Conservation (phyloP, 2,329 filamentous ascomycete genomes). For the Rhytidhysteron rufulum region DNA sequence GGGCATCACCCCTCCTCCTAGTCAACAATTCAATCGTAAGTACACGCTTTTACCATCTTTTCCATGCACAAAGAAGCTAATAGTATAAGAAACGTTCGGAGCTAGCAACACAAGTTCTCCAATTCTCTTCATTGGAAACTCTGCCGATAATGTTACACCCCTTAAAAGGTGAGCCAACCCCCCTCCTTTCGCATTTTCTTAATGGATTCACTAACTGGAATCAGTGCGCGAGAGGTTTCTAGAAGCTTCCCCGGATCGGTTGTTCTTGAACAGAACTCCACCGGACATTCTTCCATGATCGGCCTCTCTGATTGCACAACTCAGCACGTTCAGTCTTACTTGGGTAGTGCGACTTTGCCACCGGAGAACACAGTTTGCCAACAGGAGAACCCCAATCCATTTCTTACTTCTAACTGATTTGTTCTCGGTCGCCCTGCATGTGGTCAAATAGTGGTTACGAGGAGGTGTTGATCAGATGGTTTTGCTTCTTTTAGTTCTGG, state of each 20-base stretch:
- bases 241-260: not conserved
- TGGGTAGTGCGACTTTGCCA: no score
- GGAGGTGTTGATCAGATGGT: no score
- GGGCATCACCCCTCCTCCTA: not conserved
- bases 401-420: no score
- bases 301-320: not conserved
- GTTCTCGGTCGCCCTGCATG: no score
- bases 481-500: no score
- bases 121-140: not conserved
- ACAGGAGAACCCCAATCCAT: no score
- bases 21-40: not conserved
- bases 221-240: not conserved
- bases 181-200: not conserved
- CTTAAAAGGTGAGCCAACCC: not conserved
- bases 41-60: no score
- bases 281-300: not conserved
- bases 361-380: no score
- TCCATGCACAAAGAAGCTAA: no score
- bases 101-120: not conserved
- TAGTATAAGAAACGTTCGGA: not conserved
- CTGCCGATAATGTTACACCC: not conserved
- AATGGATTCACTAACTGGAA: not conserved
- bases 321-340: no score
- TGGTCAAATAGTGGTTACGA: no score
- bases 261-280: not conserved